Base-by-base conservation (phyloP, 441 rosid genomes). In the Adansonia madagascariensis region DNA sequence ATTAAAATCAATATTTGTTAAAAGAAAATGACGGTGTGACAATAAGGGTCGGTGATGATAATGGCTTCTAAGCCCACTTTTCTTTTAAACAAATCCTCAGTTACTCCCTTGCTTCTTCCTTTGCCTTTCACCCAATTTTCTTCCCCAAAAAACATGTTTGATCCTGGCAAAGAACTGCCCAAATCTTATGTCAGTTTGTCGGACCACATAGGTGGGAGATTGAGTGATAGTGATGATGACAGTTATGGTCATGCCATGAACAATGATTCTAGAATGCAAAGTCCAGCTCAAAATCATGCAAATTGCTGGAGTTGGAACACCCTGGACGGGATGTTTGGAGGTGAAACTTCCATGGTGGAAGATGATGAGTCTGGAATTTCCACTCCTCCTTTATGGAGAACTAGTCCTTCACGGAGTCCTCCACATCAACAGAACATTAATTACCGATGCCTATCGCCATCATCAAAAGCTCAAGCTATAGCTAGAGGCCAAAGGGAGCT, bases 401-500 rank as follows among this genome's bases (percentile, higher is more conserved):
- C 81, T 0, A 89, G 92, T 63, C 96, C 93, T 0, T 69, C 82
- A 8, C 39, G 49, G 52, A 84, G 89, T 73, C 91, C 91, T n/a
- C 85, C 11, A 6, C 84, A 67, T 55, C 80, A 82, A 1, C 77
- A 78, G 31, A 83, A 77, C 70, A 17, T n/a, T 12, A 76, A 77
- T 78, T 89, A 87, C 78, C 76, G 86, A 47, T 87, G 79, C 52
- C 78, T 91, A 22, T 90, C 98, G 0, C 98, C 98, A 2, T 57
- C 90, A 0, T 90, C 95, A 0, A 95, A 85, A 75, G 82, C 90
- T 35, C 88, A 89, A 71, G 95, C 92, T 0, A 92, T 95, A 18
- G 95, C 89, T 17, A 89, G 88, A 80, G 98, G 98, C 0, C 97
- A 91, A 35, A 84, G 78, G 71, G 98, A 95, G 91, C 92, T 95